These are phyloP conservation scores for Trametopsis cervina DNA, from an alignment of 768 basidiomycete species.

Conservation along the genomic window DNA sequence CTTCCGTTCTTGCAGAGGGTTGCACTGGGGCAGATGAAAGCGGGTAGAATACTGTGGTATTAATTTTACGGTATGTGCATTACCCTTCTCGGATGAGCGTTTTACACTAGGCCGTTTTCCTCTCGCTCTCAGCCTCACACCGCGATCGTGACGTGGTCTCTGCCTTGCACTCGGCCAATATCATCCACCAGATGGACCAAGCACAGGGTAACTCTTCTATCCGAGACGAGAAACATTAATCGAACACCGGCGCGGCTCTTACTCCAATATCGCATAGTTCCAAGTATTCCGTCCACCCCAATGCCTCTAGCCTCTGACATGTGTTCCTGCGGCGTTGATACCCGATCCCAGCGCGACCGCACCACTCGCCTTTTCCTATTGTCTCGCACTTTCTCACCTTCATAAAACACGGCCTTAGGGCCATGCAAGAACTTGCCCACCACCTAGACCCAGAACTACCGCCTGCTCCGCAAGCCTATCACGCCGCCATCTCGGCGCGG, in stretches of 20 bases:
- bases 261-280: not conserved
- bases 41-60: no score
- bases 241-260: not conserved
- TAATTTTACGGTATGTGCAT: no score
- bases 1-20: no score
- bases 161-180: not conserved
- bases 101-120: no score
- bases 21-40: no score
- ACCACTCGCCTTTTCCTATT: not conserved
- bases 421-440: no score
- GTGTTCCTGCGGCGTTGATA: not conserved
- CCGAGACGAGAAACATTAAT: not conserved
- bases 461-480: no score
- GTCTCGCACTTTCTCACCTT: not conserved
- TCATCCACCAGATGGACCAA: no score
- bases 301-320: not conserved
- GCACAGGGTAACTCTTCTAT: not conserved
- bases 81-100: no score
- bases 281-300: not conserved
- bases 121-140: not conserved
- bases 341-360: no score
- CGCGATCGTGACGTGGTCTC: not conserved
- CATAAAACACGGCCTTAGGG: not conserved
- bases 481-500: no score
- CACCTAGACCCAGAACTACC: no score